phyloP scores from a whole-genome alignment of 2,329 filamentous ascomycete species.

The Pseudogymnoascus sp. region DNA sequence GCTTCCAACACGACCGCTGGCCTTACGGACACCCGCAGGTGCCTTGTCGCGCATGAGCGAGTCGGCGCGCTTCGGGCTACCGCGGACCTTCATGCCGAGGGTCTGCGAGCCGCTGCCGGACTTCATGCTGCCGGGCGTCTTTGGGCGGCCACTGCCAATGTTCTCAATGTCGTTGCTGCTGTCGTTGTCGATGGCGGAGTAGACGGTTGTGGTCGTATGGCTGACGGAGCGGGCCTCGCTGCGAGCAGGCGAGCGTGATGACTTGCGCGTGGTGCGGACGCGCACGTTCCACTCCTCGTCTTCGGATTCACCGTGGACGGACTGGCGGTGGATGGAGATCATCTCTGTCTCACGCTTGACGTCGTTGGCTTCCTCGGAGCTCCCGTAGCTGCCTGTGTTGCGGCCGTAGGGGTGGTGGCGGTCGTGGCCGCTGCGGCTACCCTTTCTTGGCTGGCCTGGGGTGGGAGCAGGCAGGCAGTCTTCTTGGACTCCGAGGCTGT shows the following conservation, averaged over 20 bases:
- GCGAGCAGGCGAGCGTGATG: conserved; percentile 50
- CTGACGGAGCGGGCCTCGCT: conserved; percentile 64
- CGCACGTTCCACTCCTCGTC: conserved; percentile 71
- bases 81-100: conserved; percentile 54
- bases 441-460: conserved; percentile 90
- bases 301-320: conserved; percentile 62
- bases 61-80: conserved; percentile 46
- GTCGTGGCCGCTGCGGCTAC: conserved; percentile 59
- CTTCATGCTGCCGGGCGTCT: conserved; percentile 48
- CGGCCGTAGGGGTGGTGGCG: conserved; percentile 66
- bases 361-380: conserved; percentile 42
- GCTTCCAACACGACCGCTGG: conserved; percentile 57
- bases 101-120: conserved; percentile 40
- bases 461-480: conserved; percentile 93
- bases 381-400: conserved; percentile 34
- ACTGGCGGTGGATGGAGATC: conserved; percentile 52
- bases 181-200: conserved; percentile 56
- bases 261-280: conserved; percentile 59
- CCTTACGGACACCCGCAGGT: conserved; percentile 52
- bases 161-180: conserved; percentile 66
- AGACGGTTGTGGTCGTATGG: conserved; percentile 64
- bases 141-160: conserved; percentile 44
- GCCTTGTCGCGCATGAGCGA: conserved; percentile 40
- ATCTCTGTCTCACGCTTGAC: conserved; percentile 52
- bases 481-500: conserved; percentile 62